Base-by-base conservation (phyloP, 768 basidiomycete species). In the Tubosaeta brunneosetosa region DNA sequence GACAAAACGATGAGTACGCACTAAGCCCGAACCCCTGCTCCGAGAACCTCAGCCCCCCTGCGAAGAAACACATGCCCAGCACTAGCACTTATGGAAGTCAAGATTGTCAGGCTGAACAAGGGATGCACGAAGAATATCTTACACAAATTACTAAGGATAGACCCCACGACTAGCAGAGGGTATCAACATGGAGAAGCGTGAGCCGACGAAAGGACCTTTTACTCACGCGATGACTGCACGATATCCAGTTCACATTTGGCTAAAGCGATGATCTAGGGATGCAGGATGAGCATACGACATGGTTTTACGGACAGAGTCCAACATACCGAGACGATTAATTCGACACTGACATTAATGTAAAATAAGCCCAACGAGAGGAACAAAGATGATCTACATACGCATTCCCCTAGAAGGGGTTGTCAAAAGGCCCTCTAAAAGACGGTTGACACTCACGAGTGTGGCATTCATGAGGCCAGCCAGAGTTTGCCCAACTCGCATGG, bases 401-500 rank as follows among this genome's bases (percentile, higher is more conserved):
- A 46, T 69, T 69, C 56, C 67, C 67, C 67, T 69, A 40, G 9
- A 16, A 14, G 50, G 49, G 36, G 4, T 4, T 37, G 38, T 57
- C 8, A 49, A 41, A 37, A 44, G 5, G 17, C 25, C 9, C 17
- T 25, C n/a, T 9, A 42, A 50, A 48, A 37, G 11, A 29, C 10
- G 11, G 17, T 6, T 27, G 49, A 40, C 9, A 64, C 79, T 57
- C 58, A 90, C 86, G 57, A 91, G 72, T 13, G 91, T 94, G 19
- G 91, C 91, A 69, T 93, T 94, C 50, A 94, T 66, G 3, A 94
- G 77, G 36, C 91, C 91, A 3, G 90, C 89, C 11, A 91, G 71
- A 2, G 90, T 90, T 66, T 89, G 85, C 2, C 91, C 91, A 2
- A 92, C 84, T 29, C 90, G 82, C 50, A 91, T 62, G 3, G 91